Evolutionary conservation across 2,329 filamentous ascomycete genomes (phyloP).

Genomic region (Aspergillus tubingensis): DNA sequence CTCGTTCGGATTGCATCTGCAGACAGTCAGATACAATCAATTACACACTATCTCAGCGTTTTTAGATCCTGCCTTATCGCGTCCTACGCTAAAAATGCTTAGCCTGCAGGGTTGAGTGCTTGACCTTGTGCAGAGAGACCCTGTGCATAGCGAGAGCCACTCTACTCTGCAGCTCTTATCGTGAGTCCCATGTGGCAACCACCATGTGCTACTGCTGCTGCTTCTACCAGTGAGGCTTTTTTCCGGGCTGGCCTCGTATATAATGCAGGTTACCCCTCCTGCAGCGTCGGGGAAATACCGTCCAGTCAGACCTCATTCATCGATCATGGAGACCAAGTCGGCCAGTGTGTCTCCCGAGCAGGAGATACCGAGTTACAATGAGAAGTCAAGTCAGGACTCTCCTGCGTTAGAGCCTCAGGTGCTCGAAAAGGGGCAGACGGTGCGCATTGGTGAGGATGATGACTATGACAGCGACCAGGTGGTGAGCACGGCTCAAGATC

Average conservation of each 20-base stretch:
- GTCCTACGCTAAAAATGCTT: slow-evolving; percentile 2
- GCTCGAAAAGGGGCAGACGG: not conserved
- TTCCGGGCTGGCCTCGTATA: not conserved
- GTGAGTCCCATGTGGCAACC: not conserved
- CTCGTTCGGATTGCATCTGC: not conserved
- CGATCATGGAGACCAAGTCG: not conserved
- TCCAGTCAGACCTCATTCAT: not conserved
- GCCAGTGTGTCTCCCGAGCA: not conserved
- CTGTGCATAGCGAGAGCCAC: not conserved
- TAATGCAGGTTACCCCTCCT: not conserved
- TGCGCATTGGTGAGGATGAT: not conserved
- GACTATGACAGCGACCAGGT: not conserved
- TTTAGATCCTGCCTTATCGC: not conserved
- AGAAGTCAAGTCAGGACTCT: not conserved
- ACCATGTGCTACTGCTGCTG: not conserved
- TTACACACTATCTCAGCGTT: not conserved
- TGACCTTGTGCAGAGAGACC: not conserved
- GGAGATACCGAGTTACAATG: not conserved
- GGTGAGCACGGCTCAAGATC: slow-evolving; percentile 4
- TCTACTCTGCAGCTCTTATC: not conserved
- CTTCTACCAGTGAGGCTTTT: too few species aligned
- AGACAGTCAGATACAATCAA: not conserved
- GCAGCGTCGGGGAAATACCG: not conserved
- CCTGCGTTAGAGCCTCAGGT: not conserved
- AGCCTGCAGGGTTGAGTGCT: not conserved